phyloP scores from a whole-genome alignment of 2,329 filamentous ascomycete species.

The Aspergillaceae sp. region DNA sequence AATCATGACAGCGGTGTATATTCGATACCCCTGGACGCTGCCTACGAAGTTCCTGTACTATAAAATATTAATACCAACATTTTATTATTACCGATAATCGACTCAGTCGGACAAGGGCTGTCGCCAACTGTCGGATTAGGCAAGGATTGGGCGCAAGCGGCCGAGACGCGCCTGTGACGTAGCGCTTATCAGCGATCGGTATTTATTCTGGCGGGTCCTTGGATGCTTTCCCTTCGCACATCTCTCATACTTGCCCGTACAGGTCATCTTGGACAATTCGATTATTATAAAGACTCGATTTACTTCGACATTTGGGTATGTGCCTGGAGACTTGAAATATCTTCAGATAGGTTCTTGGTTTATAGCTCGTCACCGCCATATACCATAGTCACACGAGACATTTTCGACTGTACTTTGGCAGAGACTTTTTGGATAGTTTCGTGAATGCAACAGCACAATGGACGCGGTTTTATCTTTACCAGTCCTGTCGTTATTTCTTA shows the following conservation, averaged over 20 bases:
- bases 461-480: conserved; percentile 42
- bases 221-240: too few species aligned
- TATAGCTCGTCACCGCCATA: neutral
- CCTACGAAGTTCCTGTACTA: neutral
- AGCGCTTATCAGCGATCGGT: conserved; percentile 4
- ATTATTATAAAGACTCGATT: too few species aligned
- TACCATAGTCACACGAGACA: neutral
- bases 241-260: too few species aligned
- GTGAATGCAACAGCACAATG: conserved; percentile 29
- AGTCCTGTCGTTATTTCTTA: conserved; percentile 19
- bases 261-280: too few species aligned
- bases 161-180: conserved; percentile 10
- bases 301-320: too few species aligned
- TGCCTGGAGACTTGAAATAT: too few species aligned
- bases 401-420: neutral
- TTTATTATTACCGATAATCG: neutral
- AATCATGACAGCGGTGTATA: conserved; percentile 9
- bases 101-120: too few species aligned
- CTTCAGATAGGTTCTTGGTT: too few species aligned
- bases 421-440: neutral
- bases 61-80: conserved; percentile 1
- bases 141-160: neutral
- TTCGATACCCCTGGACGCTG: conserved; percentile 22
- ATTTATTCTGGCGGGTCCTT: too few species aligned
- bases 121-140: neutral